phyloP scores from a whole-genome alignment of 2,329 filamentous ascomycete genomes.

The Colletotrichum lindemuthianum region DNA sequence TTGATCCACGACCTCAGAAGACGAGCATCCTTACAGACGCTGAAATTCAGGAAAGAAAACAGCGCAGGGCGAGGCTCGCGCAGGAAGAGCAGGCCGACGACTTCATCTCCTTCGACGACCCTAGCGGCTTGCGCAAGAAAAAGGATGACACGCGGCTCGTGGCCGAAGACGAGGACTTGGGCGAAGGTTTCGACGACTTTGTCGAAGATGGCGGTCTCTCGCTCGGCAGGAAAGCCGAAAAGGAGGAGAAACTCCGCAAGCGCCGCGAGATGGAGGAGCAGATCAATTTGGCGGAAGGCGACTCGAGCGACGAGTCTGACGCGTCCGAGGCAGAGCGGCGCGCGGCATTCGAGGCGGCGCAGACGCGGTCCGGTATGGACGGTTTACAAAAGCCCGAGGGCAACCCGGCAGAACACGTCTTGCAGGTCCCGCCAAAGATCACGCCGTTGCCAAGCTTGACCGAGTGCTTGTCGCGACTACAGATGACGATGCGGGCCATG shows the following conservation, averaged over 20 bases:
- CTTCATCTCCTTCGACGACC: slow-evolving; percentile 72
- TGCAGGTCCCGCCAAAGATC: slow-evolving; percentile 76
- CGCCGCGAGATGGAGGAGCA: slow-evolving; percentile 84
- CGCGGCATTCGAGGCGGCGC: slow-evolving; percentile 86
- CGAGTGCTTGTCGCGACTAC: slow-evolving; percentile 72
- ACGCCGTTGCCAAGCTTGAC: slow-evolving; percentile 80
- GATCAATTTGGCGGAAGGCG: slow-evolving; percentile 81
- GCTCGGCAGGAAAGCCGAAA: slow-evolving; percentile 81
- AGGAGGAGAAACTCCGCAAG: slow-evolving; percentile 72
- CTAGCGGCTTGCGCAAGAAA: slow-evolving; percentile 55
- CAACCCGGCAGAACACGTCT: slow-evolving; percentile 50
- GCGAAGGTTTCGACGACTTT: slow-evolving; percentile 92
- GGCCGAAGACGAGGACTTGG: slow-evolving; percentile 89
- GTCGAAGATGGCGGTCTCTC: slow-evolving; percentile 85
- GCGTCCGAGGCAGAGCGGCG: slow-evolving; percentile 77
- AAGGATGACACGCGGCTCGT: slow-evolving; percentile 76
- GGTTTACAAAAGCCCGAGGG: slow-evolving; percentile 64
- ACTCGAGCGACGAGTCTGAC: slow-evolving; percentile 69
- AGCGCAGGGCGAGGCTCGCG: slow-evolving; percentile 83
- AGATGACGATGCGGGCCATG: slow-evolving; percentile 69
- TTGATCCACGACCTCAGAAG: slow-evolving; percentile 45
- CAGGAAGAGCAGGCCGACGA: slow-evolving; percentile 67
- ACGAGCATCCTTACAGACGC: slow-evolving; percentile 52
- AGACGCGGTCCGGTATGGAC: slow-evolving; percentile 89
- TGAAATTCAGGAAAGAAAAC: slow-evolving; percentile 46